Conservation (phyloP, 768 basidiomycete genomes). For the Hygrophorus pudorinus region DNA sequence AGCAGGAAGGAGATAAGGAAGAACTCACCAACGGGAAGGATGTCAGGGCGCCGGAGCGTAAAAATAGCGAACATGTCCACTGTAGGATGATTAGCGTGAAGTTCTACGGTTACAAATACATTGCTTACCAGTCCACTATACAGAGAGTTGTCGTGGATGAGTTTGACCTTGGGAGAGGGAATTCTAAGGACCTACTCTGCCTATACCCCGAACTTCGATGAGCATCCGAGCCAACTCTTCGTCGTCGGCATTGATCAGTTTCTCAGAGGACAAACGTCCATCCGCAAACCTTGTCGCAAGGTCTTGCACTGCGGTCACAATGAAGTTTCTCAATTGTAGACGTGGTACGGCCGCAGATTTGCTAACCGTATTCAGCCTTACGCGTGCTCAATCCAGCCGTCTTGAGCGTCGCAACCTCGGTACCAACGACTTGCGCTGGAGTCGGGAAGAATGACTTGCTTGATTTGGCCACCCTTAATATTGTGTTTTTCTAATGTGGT, state of each 20-base stretch:
- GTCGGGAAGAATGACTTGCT: conserved; percentile 54
- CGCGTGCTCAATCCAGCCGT: conserved; percentile 70
- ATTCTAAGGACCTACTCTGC: conserved; percentile 36
- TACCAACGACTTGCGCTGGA: conserved; percentile 54
- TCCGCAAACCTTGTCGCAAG: conserved; percentile 74
- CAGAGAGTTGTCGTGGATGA: not conserved
- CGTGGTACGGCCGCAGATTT: not conserved
- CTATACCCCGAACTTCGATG: conserved; percentile 72
- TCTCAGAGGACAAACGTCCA: conserved; percentile 65
- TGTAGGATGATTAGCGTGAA: conserved; percentile 16
- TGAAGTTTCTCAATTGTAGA: not conserved
- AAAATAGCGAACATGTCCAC: conserved; percentile 96
- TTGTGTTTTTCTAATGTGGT: conserved; percentile 3
- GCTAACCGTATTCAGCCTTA: conserved; percentile 83
- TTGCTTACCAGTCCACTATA: conserved; percentile 50
- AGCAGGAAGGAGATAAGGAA: not conserved
- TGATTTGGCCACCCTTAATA: conserved; percentile 10
- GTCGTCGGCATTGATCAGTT: conserved; percentile 60
- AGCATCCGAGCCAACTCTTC: conserved; percentile 70
- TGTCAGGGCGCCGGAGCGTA: conserved; percentile 59
- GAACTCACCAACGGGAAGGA: conserved; percentile 24
- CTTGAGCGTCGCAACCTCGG: conserved; percentile 48
- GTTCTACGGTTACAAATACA: conserved; percentile 3
- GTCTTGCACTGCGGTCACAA: conserved; percentile 47
- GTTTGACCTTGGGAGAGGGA: not conserved